Conservation (phyloP, 2,329 filamentous ascomycete genomes). For the Sporothrix euskadiensis region DNA sequence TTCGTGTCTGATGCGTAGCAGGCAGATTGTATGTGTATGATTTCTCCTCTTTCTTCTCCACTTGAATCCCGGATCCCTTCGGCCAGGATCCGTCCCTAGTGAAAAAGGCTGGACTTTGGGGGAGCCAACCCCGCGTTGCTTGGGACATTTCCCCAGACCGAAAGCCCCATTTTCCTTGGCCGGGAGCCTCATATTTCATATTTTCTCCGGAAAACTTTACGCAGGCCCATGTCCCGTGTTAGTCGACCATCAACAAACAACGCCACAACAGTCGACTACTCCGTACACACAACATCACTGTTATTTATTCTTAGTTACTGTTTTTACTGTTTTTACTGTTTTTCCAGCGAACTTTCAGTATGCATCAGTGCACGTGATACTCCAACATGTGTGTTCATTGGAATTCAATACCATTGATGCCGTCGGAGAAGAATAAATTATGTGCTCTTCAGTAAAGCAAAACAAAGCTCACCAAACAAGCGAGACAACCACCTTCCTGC, state of each 20-base stretch:
- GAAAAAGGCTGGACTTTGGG: no score
- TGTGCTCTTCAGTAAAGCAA: background rate
- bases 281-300: background rate
- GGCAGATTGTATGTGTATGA: background rate
- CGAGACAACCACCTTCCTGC: background rate
- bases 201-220: slow-evolving; percentile 13
- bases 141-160: background rate
- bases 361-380: background rate
- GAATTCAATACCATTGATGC: background rate
- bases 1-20: slow-evolving; percentile 4
- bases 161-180: background rate
- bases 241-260: background rate
- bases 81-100: background rate
- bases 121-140: slow-evolving; percentile 4
- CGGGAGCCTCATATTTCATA: background rate
- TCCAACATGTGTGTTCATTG: background rate
- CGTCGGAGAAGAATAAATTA: background rate
- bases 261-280: background rate
- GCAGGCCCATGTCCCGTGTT: background rate
- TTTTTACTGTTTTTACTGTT: no score
- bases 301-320: no score
- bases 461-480: background rate
- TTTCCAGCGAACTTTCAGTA: background rate
- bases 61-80: background rate
- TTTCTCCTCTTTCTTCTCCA: background rate